Conservation (phyloP, 2,329 filamentous ascomycete species). For the Aspergillus pseudoterreus region DNA sequence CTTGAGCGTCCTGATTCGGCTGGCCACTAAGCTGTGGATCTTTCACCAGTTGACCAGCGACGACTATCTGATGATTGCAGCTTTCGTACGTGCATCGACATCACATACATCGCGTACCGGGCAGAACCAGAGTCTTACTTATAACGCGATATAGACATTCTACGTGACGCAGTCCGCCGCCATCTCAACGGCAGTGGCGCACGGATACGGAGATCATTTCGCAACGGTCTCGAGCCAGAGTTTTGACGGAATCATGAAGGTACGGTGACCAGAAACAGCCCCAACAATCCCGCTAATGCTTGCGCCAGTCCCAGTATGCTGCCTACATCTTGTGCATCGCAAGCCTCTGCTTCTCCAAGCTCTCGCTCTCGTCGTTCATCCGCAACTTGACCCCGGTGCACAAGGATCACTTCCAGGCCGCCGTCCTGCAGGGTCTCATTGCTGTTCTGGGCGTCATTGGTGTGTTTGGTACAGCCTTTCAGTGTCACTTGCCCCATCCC, state of each 20-base stretch:
- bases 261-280: not conserved
- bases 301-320: too few relatives aligned
- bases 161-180: constrained; percentile 13
- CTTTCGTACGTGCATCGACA: constrained; percentile 8
- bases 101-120: not conserved
- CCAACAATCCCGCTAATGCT: too few relatives aligned
- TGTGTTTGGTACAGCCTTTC: too few relatives aligned
- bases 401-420: too few relatives aligned
- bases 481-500: too few relatives aligned
- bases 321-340: too few relatives aligned
- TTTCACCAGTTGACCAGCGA: constrained; percentile 17
- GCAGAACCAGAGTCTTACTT: not conserved
- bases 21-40: constrained; percentile 18
- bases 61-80: constrained; percentile 17
- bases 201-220: constrained; percentile 20
- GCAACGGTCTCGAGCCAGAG: constrained; percentile 7
- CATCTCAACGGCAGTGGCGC: constrained; percentile 16
- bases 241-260: constrained; percentile 20
- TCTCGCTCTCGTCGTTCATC: too few relatives aligned
- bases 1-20: constrained; percentile 16
- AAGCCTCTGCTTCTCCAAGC: too few relatives aligned
- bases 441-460: too few relatives aligned
- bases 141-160: constrained; percentile 6
- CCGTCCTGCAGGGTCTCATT: too few relatives aligned
- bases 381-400: too few relatives aligned